Evolutionary conservation across 2,329 filamentous ascomycete species (phyloP).

Genomic region (Parasarocladium wereldwijsianum): DNA sequence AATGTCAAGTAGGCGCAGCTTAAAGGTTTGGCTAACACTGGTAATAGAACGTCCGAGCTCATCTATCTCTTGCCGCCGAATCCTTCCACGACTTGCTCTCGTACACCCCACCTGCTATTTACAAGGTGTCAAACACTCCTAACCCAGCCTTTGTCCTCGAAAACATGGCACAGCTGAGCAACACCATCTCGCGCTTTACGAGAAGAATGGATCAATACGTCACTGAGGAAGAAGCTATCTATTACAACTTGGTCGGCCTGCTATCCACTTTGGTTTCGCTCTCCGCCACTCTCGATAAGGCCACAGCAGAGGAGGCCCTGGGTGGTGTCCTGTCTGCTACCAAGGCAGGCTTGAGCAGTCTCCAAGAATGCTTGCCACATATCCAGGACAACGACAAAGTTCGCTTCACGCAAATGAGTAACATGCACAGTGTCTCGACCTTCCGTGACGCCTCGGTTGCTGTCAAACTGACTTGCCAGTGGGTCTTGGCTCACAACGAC

Average conservation of each 20-base stretch:
- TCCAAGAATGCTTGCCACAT: slow-evolving; percentile 9
- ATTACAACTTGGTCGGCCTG: slow-evolving; percentile 27
- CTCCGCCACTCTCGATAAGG: slow-evolving; percentile 11
- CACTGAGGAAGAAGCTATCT: slow-evolving; percentile 26
- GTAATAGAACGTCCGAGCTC: slow-evolving; percentile 30
- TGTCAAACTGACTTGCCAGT: slow-evolving; percentile 15
- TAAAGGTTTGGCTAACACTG: slow-evolving; percentile 7
- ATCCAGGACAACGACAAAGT: slow-evolving; percentile 5
- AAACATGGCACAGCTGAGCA: slow-evolving; percentile 24
- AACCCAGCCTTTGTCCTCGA: slow-evolving; percentile 31
- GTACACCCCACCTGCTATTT: slow-evolving; percentile 32
- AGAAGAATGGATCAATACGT: slow-evolving; percentile 15
- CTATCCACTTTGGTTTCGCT: slow-evolving; percentile 22
- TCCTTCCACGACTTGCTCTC: slow-evolving; percentile 33
- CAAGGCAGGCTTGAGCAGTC: slow-evolving; percentile 12
- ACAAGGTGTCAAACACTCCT: slow-evolving; percentile 28
- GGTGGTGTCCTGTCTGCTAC: slow-evolving; percentile 13
- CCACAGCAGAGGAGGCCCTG: slow-evolving; percentile 12
- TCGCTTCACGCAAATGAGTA: slow-evolving; percentile 14
- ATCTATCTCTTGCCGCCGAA: slow-evolving; percentile 33
- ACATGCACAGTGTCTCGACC: slow-evolving; percentile 20
- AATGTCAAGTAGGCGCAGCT: background rate
- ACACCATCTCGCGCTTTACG: slow-evolving; percentile 26
- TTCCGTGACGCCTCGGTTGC: slow-evolving; percentile 23
- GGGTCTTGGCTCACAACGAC: slow-evolving; percentile 21